These are phyloP conservation scores for Colletotrichum godetiae DNA, from an alignment of 2,329 filamentous ascomycete species.

Conservation along the genomic window DNA sequence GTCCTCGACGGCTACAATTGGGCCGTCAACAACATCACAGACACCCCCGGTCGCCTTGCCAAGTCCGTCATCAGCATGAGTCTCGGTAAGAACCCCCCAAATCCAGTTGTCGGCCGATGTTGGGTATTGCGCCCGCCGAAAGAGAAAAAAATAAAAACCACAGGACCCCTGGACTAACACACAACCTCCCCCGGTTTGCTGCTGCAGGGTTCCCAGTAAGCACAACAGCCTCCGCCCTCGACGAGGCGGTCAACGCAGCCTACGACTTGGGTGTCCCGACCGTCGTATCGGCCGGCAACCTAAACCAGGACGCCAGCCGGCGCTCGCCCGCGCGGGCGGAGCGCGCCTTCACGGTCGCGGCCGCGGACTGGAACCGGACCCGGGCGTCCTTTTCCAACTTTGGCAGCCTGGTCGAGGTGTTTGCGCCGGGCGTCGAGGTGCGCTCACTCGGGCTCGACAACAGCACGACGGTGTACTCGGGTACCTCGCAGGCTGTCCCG, in stretches of 20 bases:
- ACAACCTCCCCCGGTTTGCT: neutral
- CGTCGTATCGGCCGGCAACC: conserved; percentile 66
- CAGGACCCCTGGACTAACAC: neutral
- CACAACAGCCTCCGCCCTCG: conserved; percentile 54
- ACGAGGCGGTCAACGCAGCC: conserved; percentile 59
- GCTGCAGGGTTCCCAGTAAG: conserved; percentile 32
- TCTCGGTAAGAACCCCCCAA: conserved; percentile 39
- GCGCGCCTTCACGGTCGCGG: conserved; percentile 64
- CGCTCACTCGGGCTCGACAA: conserved; percentile 47
- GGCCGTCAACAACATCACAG: conserved; percentile 48
- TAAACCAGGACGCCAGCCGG: conserved; percentile 41
- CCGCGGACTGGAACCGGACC: conserved; percentile 52
- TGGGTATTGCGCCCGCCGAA: conserved; percentile 40
- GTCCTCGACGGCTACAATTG: conserved; percentile 48
- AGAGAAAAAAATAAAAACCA: too few relatives aligned
- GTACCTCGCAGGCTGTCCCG: conserved; percentile 49
- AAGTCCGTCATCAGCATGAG: conserved; percentile 59
- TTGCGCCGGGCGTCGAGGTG: conserved; percentile 22
- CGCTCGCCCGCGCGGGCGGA: conserved; percentile 60
- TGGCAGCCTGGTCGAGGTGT: conserved; percentile 39
- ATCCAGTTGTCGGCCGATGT: neutral
- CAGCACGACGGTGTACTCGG: conserved; percentile 55
- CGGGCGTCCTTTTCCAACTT: conserved; percentile 63
- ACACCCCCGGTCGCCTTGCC: conserved; percentile 38
- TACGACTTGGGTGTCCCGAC: conserved; percentile 59